Evolutionary conservation across 1,139 yeast species (phyloP).

Genomic region (Kodamaea derodonti): DNA sequence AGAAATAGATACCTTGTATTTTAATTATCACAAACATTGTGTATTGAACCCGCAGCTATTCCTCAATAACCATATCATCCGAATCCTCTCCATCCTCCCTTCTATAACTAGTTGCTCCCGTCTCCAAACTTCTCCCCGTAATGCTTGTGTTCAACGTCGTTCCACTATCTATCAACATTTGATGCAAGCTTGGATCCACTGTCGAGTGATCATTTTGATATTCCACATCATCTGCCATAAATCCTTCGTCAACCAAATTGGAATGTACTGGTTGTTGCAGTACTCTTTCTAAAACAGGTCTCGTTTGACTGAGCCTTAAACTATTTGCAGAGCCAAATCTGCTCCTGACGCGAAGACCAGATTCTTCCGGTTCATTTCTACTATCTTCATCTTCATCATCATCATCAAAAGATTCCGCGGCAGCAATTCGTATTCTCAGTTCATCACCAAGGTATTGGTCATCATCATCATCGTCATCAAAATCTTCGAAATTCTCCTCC

Average conservation of each 20-base stretch:
- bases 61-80: slow-evolving; percentile 52
- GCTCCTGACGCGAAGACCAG: slow-evolving; percentile 5
- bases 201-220: slow-evolving; percentile 50
- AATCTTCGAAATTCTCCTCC: slow-evolving; percentile 4
- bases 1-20: too few species aligned
- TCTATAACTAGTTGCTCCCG: slow-evolving; percentile 16
- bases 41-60: too few species aligned
- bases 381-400: slow-evolving; percentile 13
- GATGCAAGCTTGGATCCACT: slow-evolving; percentile 10
- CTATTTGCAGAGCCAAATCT: slow-evolving; percentile 2
- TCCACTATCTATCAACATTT: slow-evolving; percentile 20
- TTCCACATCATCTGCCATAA: slow-evolving; percentile 59
- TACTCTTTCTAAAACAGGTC: not conserved
- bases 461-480: slow-evolving; percentile 15
- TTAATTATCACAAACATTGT: too few species aligned
- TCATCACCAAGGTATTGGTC: slow-evolving; percentile 5
- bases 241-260: slow-evolving; percentile 26
- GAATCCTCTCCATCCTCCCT: slow-evolving; percentile 25
- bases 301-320: not conserved
- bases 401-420: slow-evolving; percentile 13
- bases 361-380: slow-evolving; percentile 8
- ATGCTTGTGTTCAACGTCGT: slow-evolving; percentile 8
- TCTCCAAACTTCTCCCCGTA: slow-evolving; percentile 18
- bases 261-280: slow-evolving; percentile 4
- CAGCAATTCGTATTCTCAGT: slow-evolving; percentile 5